Evolutionary conservation across 2,329 filamentous ascomycete species (phyloP).

Genomic region (Bipolaris cookei): DNA sequence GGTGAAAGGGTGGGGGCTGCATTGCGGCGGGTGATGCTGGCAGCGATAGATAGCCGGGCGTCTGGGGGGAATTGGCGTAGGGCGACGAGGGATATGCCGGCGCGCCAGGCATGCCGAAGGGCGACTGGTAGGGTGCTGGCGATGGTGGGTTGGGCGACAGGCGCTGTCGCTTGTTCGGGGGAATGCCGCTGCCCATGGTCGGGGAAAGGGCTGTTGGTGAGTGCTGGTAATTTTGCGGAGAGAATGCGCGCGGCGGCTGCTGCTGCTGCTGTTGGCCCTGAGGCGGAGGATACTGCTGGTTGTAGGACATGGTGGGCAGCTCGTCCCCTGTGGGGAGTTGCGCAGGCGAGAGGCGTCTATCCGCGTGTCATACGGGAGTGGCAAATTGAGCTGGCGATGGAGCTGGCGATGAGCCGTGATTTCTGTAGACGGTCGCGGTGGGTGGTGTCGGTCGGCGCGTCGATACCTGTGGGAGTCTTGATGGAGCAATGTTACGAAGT

Average conservation of each 20-base stretch:
- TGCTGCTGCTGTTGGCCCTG: constrained; percentile 37
- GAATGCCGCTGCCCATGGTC: constrained; percentile 52
- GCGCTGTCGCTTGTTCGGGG: constrained; percentile 75
- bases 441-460: constrained; percentile 23
- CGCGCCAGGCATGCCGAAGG: constrained; percentile 44
- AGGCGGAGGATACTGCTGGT: constrained; percentile 37
- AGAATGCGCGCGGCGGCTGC: constrained; percentile 49
- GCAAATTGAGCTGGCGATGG: constrained; percentile 1
- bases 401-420: constrained; percentile 13
- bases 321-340: constrained; percentile 33
- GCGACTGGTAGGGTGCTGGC: constrained; percentile 53
- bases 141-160: constrained; percentile 72
- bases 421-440: constrained; percentile 17
- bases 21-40: constrained; percentile 40
- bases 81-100: constrained; percentile 53
- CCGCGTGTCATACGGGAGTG: constrained; percentile 31
- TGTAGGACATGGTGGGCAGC: constrained; percentile 44
- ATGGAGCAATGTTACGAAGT: constrained; percentile 17
- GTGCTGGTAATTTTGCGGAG: constrained; percentile 54
- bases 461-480: constrained; percentile 22
- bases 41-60: constrained; percentile 36
- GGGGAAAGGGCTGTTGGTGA: constrained; percentile 61
- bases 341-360: constrained; percentile 31
- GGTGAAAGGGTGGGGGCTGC: constrained; percentile 54
- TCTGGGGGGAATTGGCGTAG: constrained; percentile 47